These are phyloP conservation scores for Aspergillus hortae DNA, from an alignment of 2,329 filamentous ascomycete species.

Conservation along the genomic window DNA sequence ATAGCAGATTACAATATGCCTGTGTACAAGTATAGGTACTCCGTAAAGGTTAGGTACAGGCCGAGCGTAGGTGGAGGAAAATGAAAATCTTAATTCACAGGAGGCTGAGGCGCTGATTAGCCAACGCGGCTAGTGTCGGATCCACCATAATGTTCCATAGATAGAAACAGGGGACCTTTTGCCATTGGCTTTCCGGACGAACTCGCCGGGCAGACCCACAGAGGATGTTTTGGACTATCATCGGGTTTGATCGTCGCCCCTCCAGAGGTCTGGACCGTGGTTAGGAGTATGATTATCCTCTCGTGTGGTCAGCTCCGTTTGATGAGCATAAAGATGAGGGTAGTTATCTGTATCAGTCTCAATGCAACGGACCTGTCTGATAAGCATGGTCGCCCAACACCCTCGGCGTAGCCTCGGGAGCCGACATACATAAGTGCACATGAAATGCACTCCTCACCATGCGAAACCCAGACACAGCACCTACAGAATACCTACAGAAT, in stretches of 20 bases:
- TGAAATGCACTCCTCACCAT: neutral
- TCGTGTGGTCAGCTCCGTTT: neutral
- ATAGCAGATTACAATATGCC: neutral
- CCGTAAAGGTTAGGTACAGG: neutral
- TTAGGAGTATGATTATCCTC: neutral
- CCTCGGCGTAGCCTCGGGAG: neutral
- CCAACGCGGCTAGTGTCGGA: neutral
- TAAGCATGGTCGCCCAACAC: neutral
- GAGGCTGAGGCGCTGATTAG: neutral
- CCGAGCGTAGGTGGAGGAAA: neutral
- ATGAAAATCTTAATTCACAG: neutral
- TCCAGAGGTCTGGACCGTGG: slow-evolving; percentile 8
- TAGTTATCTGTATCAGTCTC: neutral
- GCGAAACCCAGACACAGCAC: neutral
- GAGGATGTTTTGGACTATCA: slow-evolving; percentile 9
- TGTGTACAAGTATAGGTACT: neutral
- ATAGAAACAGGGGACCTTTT: slow-evolving; percentile 10
- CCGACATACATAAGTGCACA: neutral
- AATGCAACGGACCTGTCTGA: neutral
- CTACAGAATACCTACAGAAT: too few species aligned
- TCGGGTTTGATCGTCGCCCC: slow-evolving; percentile 5
- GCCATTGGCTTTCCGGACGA: neutral
- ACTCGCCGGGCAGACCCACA: slow-evolving; percentile 5
- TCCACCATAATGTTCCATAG: slow-evolving; percentile 11
- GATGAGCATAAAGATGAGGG: neutral